Conservation (phyloP, 2,329 filamentous ascomycete genomes). For the Beauveria varroae region DNA sequence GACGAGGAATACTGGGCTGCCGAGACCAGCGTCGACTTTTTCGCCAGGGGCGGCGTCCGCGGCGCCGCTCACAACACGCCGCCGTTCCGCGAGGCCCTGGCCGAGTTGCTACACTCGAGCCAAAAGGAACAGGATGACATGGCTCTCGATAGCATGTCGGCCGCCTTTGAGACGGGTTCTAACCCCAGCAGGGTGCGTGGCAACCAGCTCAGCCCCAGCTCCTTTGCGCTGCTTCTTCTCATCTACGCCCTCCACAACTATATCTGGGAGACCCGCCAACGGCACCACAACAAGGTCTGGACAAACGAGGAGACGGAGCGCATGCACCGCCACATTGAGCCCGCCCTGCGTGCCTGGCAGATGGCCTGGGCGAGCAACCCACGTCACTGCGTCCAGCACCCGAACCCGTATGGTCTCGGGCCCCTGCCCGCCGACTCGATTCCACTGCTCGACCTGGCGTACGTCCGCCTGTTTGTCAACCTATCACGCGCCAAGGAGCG, state of each 20-base stretch:
- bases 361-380: slow-evolving; percentile 84
- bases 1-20: slow-evolving; percentile 88
- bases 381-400: slow-evolving; percentile 73
- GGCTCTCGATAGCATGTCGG: slow-evolving; percentile 25
- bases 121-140: slow-evolving; percentile 47
- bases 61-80: slow-evolving; percentile 62
- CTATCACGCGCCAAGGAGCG: slow-evolving; percentile 87
- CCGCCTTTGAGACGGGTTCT: slow-evolving; percentile 13
- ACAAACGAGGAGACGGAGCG: slow-evolving; percentile 87
- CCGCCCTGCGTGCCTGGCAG: slow-evolving; percentile 90
- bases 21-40: slow-evolving; percentile 75
- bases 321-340: slow-evolving; percentile 93
- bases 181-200: slow-evolving; percentile 41
- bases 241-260: slow-evolving; percentile 97
- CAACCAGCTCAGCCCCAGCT: slow-evolving; percentile 70
- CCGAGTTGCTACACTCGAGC: slow-evolving; percentile 71
- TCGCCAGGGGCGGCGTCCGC: slow-evolving; percentile 63
- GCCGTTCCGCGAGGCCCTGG: slow-evolving; percentile 76
- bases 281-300: slow-evolving; percentile 83
- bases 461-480: slow-evolving; percentile 87
- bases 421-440: slow-evolving; percentile 87
- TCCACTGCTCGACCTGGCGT: slow-evolving; percentile 82
- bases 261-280: slow-evolving; percentile 93
- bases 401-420: slow-evolving; percentile 73
- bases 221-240: slow-evolving; percentile 82